Percentiles rank a stretch among this genome's conserved stretches.
phyloP scores from a whole-genome alignment of 371 early-diverging fungal species.

The Haplosporangium sp. region DNA sequence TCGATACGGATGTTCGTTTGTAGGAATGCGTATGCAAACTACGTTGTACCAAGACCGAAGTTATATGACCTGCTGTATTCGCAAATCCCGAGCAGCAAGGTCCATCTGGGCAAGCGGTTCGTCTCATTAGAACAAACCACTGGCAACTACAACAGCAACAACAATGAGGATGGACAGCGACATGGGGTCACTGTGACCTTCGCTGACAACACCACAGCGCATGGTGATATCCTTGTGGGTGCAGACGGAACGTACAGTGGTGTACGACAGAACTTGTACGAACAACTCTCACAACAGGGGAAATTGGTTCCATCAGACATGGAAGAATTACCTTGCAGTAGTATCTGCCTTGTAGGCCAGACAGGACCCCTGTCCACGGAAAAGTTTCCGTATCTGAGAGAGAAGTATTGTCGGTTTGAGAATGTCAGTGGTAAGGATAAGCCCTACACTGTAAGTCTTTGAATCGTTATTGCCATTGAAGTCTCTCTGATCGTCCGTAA shows the following conservation, averaged over 20 bases:
- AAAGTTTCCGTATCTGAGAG: conserved; percentile 12
- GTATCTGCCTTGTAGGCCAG: conserved; percentile 30
- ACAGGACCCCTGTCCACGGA: conserved; percentile 6
- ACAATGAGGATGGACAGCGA: background rate
- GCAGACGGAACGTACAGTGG: conserved; percentile 23
- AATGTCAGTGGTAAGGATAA: conserved; percentile 11
- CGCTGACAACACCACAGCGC: conserved; percentile 18
- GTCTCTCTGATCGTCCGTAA: too few species aligned
- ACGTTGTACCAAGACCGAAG: conserved; percentile 7
- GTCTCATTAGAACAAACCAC: conserved; percentile 1
- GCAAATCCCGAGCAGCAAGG: conserved; percentile 11
- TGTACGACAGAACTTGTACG: conserved; percentile 10
- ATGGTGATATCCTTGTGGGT: conserved; percentile 28
- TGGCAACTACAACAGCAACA: conserved; percentile 1
- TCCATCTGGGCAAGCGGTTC: conserved; percentile 15
- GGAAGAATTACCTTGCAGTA: conserved; percentile 20
- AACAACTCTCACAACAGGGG: conserved; percentile 1
- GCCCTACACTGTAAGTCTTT: conserved; percentile 13
- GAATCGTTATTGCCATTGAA: conserved; percentile 5
- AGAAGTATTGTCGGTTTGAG: conserved; percentile 19
- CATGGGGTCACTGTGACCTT: conserved; percentile 11
- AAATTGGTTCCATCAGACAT: background rate
- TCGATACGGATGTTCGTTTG: too few species aligned
- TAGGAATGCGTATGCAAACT: conserved; percentile 17
- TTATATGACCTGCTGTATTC: conserved; percentile 18